phyloP scores from a whole-genome alignment of 1,284 basidiomycete genomes.

The Leccinum angustisporum region DNA sequence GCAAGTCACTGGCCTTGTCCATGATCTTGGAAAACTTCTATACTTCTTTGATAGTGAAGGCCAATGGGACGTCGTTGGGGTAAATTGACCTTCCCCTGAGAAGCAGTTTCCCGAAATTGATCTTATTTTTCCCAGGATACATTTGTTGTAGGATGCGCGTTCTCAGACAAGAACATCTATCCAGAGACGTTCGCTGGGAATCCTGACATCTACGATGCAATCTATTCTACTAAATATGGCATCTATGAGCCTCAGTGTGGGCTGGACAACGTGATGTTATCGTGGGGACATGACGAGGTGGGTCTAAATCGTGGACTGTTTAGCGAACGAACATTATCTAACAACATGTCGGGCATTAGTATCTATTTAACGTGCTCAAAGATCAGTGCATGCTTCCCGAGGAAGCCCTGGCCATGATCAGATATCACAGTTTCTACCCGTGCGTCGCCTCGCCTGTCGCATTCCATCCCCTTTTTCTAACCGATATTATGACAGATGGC shows the following conservation, averaged over 20 bases:
- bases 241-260: conserved; percentile 86
- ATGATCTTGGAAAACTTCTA: conserved; percentile 86
- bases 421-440: conserved; percentile 94
- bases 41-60: conserved; percentile 81
- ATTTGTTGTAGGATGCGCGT: conserved; percentile 85
- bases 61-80: conserved; percentile 91
- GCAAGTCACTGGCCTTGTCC: conserved; percentile 87
- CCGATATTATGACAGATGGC: conserved; percentile 54
- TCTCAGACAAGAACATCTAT: conserved; percentile 83
- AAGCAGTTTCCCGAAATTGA: conserved; percentile 10
- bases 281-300: conserved; percentile 89
- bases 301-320: conserved; percentile 7
- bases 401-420: conserved; percentile 87
- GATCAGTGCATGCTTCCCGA: conserved; percentile 78
- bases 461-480: conserved; percentile 3
- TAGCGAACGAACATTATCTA: conserved; percentile 9
- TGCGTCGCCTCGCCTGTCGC: conserved; percentile 34
- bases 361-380: conserved; percentile 76
- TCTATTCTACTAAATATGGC: conserved; percentile 80
- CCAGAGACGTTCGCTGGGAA: conserved; percentile 82
- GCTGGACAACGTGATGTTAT: conserved; percentile 87
- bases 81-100: conserved; percentile 29
- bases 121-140: conserved; percentile 58
- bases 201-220: conserved; percentile 68
- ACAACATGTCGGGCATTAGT: conserved; percentile 42